phyloP scores from a whole-genome alignment of 305 asterid genomes.

The Fraxinus velutina region DNA sequence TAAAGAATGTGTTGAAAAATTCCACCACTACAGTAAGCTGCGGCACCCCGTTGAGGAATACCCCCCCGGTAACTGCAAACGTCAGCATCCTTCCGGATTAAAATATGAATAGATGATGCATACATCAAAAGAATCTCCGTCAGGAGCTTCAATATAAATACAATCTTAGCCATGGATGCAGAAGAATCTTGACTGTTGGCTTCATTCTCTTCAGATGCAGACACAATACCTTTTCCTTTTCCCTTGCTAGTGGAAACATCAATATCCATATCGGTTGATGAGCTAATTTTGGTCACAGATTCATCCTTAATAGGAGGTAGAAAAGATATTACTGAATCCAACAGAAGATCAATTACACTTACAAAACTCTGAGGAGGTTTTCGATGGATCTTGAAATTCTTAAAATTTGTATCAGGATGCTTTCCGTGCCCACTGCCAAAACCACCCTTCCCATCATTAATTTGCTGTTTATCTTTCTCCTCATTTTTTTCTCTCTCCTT shows the following conservation, averaged over 20 bases:
- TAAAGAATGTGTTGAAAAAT: constrained; percentile 77
- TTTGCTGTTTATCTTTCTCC: constrained; percentile 65
- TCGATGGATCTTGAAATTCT: constrained; percentile 61
- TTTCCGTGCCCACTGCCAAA: constrained; percentile 61
- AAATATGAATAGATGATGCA: constrained; percentile 70
- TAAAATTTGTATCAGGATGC: constrained; percentile 58
- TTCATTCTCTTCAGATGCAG: constrained; percentile 54
- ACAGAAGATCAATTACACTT: constrained; percentile 67
- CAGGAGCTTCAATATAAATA: constrained; percentile 74
- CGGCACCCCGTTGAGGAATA: constrained; percentile 39
- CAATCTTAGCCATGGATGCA: constrained; percentile 81
- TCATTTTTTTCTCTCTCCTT: constrained; percentile 77
- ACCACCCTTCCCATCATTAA: constrained; percentile 56
- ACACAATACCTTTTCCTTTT: constrained; percentile 72
- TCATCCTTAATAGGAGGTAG: constrained; percentile 67
- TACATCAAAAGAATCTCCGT: constrained; percentile 82
- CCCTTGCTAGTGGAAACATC: constrained; percentile 69
- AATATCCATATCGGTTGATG: constrained; percentile 74
- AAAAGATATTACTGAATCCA: constrained; percentile 67
- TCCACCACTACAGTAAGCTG: constrained; percentile 46
- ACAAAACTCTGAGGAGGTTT: constrained; percentile 84
- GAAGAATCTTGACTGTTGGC: constrained; percentile 58
- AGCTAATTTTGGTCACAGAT: constrained; percentile 40
- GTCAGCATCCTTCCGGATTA: constrained; percentile 83
- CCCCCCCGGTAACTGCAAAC: constrained; percentile 46